Base-by-base conservation (phyloP, 768 basidiomycete genomes). In the Boletus huronensis region DNA sequence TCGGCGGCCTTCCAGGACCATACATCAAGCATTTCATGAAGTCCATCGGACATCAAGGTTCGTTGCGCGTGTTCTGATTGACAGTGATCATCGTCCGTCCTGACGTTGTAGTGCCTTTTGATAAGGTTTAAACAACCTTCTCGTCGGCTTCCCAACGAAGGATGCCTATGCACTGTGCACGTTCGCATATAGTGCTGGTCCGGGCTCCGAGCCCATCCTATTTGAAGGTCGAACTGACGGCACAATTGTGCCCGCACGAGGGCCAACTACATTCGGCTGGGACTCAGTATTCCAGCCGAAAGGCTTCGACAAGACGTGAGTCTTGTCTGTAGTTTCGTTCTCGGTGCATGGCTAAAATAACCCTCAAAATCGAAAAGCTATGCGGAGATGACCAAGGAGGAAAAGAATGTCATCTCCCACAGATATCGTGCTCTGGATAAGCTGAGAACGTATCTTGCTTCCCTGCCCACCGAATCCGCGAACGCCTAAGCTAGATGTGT, bases 21-120 rank as follows among this genome's bases (percentile, higher is more conserved):
- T 99, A 96, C 73, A 95, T 99, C 78, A 99, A 99, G 65, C 78
- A 91, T 59, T 99, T 99, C 71, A 74, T 98, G 71, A 78, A 79
- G 41, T 79, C 79, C 25, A 70, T 98, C 6, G 96, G 96, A 2
- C 91, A 93, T 67, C 85, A 91, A 58, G 96, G 96, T 75, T 52
- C 50, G 77, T 60, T 32, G 16, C 11, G 25, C 36, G 48, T 3
- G 50, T 35, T 35, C 21, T 35, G 54, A 32, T 44, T 16, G 17
- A 3, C 10, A n/a, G n/a, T 3, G 7, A 13, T 11, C n/a, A 28
- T 28, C 52, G 35, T 25, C 31, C 9, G 21, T 19, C 25, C 16
- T 46, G 17, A 50, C n/a, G n/a, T 29, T 23, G 17, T 21, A 21
- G 17, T 25, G 13, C 14, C 36, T 21, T 25, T 14, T 34, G 47